These are phyloP conservation scores for Xylaria cubensis DNA, from an alignment of 495 filamentous ascomycete species.

Conservation along the genomic window DNA sequence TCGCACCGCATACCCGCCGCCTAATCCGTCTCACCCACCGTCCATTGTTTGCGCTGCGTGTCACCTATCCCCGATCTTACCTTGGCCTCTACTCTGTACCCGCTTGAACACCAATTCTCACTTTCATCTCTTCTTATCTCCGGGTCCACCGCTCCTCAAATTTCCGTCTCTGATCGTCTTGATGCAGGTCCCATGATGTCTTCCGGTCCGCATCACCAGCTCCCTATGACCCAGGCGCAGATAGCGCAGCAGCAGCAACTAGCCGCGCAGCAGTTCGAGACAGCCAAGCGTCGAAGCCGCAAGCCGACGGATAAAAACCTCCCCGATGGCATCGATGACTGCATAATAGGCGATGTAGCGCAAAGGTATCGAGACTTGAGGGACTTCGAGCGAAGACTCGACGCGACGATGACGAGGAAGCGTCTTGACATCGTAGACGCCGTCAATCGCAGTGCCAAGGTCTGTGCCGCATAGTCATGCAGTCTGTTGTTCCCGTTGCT, in stretches of 20 bases:
- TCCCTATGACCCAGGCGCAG: conserved; percentile 59
- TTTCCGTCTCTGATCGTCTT: conserved; percentile 38
- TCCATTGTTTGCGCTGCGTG: conserved; percentile 10
- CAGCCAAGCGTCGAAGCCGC: conserved; percentile 75
- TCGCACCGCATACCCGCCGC: conserved; percentile 13
- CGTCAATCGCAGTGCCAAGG: conserved; percentile 77
- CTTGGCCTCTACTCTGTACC: not conserved
- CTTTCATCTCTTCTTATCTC: conserved; percentile 18
- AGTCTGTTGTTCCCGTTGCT: not conserved
- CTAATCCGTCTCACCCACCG: conserved; percentile 17
- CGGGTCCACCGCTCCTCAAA: not conserved
- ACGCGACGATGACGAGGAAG: conserved; percentile 95
- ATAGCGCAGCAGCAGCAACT: conserved; percentile 61
- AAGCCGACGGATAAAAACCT: conserved; percentile 95
- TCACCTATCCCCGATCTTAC: not conserved
- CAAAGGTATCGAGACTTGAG: conserved; percentile 80
- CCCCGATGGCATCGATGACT: conserved; percentile 84
- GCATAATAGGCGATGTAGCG: conserved; percentile 80
- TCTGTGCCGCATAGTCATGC: conserved; percentile 35
- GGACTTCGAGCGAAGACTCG: conserved; percentile 86
- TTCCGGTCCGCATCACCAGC: conserved; percentile 53
- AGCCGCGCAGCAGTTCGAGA: conserved; percentile 63
- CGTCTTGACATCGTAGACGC: conserved; percentile 87
- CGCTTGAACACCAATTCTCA: not conserved
- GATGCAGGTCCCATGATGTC: conserved; percentile 65